Percentiles rank a stretch among this genome's conserved stretches.
These are phyloP conservation scores for Aphanoascus verrucosus DNA, from an alignment of 2,329 filamentous ascomycete species.

Conservation along the genomic window DNA sequence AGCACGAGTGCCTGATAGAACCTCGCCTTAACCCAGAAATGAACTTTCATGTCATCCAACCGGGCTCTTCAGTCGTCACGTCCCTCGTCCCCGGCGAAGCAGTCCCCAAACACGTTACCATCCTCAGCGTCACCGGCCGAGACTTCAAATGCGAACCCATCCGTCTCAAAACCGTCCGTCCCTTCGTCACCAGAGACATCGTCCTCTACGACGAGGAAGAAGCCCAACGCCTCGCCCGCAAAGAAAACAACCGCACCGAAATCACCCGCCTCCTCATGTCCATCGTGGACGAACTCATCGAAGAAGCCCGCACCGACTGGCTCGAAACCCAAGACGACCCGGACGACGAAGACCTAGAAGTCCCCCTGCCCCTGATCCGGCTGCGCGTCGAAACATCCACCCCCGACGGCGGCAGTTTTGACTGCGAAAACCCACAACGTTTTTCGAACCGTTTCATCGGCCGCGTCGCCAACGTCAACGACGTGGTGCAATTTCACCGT, in stretches of 20 bases:
- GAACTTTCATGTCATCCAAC: constrained; percentile 92
- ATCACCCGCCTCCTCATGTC: constrained; percentile 65
- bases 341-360: constrained; percentile 46
- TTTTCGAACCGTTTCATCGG: constrained; percentile 87
- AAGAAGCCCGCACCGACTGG: constrained; percentile 75
- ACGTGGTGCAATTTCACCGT: constrained; percentile 84
- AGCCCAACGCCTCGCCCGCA: constrained; percentile 66
- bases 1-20: constrained; percentile 90
- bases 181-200: constrained; percentile 80
- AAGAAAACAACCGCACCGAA: constrained; percentile 71
- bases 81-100: constrained; percentile 84
- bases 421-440: constrained; percentile 88
- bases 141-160: constrained; percentile 72
- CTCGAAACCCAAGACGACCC: constrained; percentile 58
- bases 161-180: constrained; percentile 75
- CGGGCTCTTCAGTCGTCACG: constrained; percentile 89
- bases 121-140: constrained; percentile 71
- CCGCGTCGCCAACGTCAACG: constrained; percentile 87
- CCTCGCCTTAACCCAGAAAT: constrained; percentile 74
- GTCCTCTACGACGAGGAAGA: constrained; percentile 62
- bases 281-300: constrained; percentile 77
- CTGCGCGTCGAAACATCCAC: constrained; percentile 85
- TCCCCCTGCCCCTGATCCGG: constrained; percentile 72
- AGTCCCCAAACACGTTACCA: constrained; percentile 78
- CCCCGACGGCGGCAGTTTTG: constrained; percentile 72